Percentiles rank a stretch among this genome's conserved stretches.
Evolutionary conservation across 805 yeast genomes (phyloP).

Genomic region (Brettanomyces naardenensis): DNA sequence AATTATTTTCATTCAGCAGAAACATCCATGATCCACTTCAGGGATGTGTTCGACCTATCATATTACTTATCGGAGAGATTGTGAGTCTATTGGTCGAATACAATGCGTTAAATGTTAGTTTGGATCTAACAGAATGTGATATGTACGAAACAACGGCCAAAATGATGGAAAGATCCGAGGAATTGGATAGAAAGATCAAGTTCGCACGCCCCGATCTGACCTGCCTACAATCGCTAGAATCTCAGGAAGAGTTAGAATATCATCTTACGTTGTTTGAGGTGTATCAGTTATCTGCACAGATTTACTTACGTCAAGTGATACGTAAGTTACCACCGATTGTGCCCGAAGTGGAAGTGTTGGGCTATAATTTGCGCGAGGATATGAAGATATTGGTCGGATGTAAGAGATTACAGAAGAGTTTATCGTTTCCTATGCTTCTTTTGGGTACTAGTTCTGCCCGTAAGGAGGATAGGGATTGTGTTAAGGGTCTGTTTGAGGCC

Average conservation of each 20-base stretch:
- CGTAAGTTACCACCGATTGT: conserved; percentile 20
- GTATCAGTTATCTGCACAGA: conserved; percentile 22
- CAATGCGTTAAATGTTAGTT: conserved; percentile 12
- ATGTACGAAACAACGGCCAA: conserved; percentile 12
- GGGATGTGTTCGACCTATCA: conserved; percentile 33
- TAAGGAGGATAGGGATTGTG: conserved; percentile 18
- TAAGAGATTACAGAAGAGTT: conserved; percentile 15
- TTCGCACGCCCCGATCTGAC: conserved; percentile 15
- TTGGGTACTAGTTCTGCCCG: conserved; percentile 27
- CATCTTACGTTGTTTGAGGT: conserved; percentile 30
- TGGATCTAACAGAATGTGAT: conserved; percentile 16
- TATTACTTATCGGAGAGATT: conserved; percentile 30
- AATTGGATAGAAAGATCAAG: conserved; percentile 12
- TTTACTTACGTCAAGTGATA: conserved; percentile 19
- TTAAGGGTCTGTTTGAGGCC: conserved; percentile 18
- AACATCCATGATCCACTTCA: conserved; percentile 30
- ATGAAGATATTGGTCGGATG: conserved; percentile 10
- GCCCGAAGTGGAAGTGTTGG: conserved; percentile 18
- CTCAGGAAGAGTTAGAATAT: conserved; percentile 17
- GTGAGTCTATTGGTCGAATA: conserved; percentile 23
- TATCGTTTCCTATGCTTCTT: conserved; percentile 33
- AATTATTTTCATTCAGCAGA: conserved; percentile 16
- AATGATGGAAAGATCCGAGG: conserved; percentile 12
- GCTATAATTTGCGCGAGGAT: conserved; percentile 12
- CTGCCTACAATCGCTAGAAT: conserved; percentile 11